These are phyloP conservation scores for Toxicodendron radicans DNA, from an alignment of 345 rosid species.

Conservation along the genomic window DNA sequence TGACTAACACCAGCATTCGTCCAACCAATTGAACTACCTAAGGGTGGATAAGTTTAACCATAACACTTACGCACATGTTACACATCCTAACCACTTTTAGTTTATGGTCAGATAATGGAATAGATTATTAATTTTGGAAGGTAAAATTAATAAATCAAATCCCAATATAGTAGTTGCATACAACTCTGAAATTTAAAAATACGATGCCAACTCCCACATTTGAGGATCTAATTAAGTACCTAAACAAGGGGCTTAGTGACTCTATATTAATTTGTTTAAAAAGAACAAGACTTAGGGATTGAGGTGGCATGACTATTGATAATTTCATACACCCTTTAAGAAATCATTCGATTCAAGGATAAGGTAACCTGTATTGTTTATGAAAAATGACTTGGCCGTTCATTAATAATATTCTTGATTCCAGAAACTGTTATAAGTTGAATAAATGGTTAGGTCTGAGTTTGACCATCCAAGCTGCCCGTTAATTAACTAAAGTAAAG, in stretches of 20 bases:
- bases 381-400: not conserved
- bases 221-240: not conserved
- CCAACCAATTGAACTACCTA: too few species aligned
- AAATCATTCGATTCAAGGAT: not conserved
- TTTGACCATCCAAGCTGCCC: not conserved
- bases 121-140: too few species aligned
- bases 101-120: not conserved
- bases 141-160: not conserved
- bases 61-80: too few species aligned
- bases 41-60: too few species aligned
- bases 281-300: not conserved
- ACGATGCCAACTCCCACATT: constrained; percentile 3
- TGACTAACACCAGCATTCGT: too few species aligned
- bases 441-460: too few species aligned
- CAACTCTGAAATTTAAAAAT: not conserved
- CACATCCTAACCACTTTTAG: not conserved
- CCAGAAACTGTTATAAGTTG: too few species aligned
- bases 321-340: not conserved
- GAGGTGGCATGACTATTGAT: not conserved
- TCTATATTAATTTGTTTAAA: not conserved
- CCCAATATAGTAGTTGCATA: not conserved
- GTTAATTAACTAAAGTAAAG: not conserved
- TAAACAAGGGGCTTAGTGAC: not conserved
- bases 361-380: not conserved
- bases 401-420: too few species aligned